Evolutionary conservation across 805 yeast species (phyloP).

Genomic region (Myxozyma neotropica): DNA sequence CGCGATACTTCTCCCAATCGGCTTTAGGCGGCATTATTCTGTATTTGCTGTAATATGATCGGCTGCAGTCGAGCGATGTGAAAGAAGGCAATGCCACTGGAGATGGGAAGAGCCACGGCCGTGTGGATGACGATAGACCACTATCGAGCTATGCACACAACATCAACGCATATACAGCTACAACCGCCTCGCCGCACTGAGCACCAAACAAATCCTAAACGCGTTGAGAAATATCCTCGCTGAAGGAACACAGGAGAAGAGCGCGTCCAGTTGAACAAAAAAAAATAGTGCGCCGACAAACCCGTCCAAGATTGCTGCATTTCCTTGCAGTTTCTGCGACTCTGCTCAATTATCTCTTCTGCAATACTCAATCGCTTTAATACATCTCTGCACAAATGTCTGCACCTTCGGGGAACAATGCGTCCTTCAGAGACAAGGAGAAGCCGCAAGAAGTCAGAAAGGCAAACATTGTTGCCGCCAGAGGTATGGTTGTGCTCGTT

Average conservation of each 20-base stretch:
- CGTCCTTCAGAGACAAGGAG: conserved; percentile 88
- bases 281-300: neutral
- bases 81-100: neutral
- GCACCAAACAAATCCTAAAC: neutral
- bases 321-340: neutral
- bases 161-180: neutral
- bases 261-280: neutral
- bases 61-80: no score
- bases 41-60: neutral
- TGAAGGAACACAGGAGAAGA: conserved; percentile 2
- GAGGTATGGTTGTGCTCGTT: conserved; percentile 42
- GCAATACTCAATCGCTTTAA: neutral
- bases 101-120: neutral
- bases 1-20: conserved; percentile 96
- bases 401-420: conserved; percentile 40
- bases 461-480: conserved; percentile 85
- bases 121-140: neutral
- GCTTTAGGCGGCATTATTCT: conserved; percentile 89
- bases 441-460: conserved; percentile 93
- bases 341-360: neutral
- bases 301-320: neutral
- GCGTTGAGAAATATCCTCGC: conserved; percentile 3
- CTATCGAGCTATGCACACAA: neutral
- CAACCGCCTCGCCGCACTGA: neutral
- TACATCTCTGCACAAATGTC: conserved; percentile 18